These are phyloP conservation scores for Gracilaria caudata DNA, from an alignment of 23 red algal genomes.

Conservation along the genomic window DNA sequence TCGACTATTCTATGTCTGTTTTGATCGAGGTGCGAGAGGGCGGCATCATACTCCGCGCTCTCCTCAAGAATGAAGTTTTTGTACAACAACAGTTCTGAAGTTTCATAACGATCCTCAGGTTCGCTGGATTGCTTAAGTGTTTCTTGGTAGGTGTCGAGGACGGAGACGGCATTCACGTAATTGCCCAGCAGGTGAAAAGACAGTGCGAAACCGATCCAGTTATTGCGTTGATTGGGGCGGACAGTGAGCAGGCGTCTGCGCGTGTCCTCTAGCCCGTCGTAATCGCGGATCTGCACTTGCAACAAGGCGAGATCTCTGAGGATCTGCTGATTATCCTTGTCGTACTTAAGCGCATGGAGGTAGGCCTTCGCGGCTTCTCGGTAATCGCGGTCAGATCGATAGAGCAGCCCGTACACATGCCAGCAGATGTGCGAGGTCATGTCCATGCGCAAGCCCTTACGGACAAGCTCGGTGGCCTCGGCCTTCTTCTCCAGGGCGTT, in stretches of 20 bases:
- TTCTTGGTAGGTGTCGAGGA: conserved; percentile 78
- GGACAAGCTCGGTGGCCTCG: conserved; percentile 90
- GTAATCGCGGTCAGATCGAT: conserved; percentile 93
- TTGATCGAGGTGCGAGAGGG: conserved; percentile 74
- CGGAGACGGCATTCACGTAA: conserved; percentile 67
- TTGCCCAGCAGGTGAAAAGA: conserved; percentile 85
- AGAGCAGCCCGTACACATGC: conserved; percentile 94
- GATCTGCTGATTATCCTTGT: conserved; percentile 90
- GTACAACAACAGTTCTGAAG: conserved; percentile 75
- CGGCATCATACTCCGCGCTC: conserved; percentile 40
- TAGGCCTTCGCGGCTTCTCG: conserved; percentile 91
- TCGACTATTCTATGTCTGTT: conserved; percentile 59
- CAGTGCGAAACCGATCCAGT: conserved; percentile 95
- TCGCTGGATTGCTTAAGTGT: conserved; percentile 66
- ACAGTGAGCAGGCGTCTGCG: conserved; percentile 75
- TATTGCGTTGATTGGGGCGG: conserved; percentile 65
- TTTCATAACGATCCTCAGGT: conserved; percentile 69
- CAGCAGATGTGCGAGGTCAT: conserved; percentile 92
- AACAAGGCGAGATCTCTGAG: conserved; percentile 92
- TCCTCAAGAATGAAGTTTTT: conserved; percentile 82
- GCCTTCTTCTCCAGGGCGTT: conserved; percentile 77
- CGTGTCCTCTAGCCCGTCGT: conserved; percentile 83
- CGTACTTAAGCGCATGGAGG: conserved; percentile 83
- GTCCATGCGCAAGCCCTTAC: conserved; percentile 74
- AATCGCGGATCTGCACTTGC: conserved; percentile 95